phyloP scores from a whole-genome alignment of 805 yeast species.

The Zygotorulaspora danielsina region DNA sequence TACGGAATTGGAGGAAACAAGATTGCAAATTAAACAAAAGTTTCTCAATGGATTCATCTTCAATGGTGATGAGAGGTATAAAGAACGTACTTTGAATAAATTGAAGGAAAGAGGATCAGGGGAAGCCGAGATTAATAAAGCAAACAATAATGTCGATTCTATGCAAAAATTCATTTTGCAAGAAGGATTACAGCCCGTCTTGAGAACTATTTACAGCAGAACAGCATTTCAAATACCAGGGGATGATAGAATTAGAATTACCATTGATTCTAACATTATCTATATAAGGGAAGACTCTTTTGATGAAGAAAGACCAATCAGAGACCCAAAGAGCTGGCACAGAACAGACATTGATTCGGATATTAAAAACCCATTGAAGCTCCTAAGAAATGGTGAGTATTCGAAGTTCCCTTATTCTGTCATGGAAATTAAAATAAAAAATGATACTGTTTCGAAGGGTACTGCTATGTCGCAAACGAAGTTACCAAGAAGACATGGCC shows the following conservation, averaged over 20 bases:
- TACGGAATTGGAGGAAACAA: constrained; percentile 57
- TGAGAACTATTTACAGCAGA: constrained; percentile 82
- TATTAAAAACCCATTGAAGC: constrained; percentile 60
- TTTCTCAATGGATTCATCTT: constrained; percentile 68
- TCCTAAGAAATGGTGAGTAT: constrained; percentile 81
- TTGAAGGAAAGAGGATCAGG: constrained; percentile 59
- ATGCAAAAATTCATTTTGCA: constrained; percentile 60
- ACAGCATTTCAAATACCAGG: constrained; percentile 98
- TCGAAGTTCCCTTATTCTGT: constrained; percentile 80
- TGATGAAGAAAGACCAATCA: constrained; percentile 77
- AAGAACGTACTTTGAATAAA: constrained; percentile 54
- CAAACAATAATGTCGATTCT: constrained; percentile 51
- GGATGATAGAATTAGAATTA: constrained; percentile 85
- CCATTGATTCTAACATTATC: constrained; percentile 81
- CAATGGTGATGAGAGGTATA: constrained; percentile 42
- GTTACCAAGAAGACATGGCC: constrained; percentile 47
- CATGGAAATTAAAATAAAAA: constrained; percentile 75
- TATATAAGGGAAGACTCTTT: constrained; percentile 89
- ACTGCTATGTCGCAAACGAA: constrained; percentile 33
- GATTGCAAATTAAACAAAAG: constrained; percentile 73
- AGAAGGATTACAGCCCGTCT: constrained; percentile 71
- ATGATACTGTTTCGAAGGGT: constrained; percentile 35
- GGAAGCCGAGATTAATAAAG: constrained; percentile 47
- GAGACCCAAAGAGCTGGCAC: constrained; percentile 90
- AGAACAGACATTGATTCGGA: constrained; percentile 83